Evolutionary conservation across 768 basidiomycete species (phyloP), one percentile per base, ranked within the genome.

Genomic region (Leccinellum luteum): DNA sequence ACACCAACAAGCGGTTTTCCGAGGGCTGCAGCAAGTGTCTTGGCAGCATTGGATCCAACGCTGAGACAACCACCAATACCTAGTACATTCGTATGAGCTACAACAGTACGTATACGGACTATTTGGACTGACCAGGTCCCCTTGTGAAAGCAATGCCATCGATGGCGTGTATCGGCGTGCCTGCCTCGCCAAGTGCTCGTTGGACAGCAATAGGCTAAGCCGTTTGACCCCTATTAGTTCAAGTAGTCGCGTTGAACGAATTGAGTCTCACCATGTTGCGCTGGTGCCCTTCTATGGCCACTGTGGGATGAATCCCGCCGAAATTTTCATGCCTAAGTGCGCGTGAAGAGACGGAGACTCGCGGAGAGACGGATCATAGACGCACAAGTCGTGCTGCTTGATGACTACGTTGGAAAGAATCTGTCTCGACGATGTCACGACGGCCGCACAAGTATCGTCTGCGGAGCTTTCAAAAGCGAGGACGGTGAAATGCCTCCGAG

Each of bases 121-220:
- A 19, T 31, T 35, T 50, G 14, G 14, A 59, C 76, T 48, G 56
- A 85, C 88, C 90, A 58, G 92, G 91, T 14, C 93, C 96, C 63
- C 92, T 80, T 2, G 95, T 98, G 66, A 90, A 96, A 1, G 94
- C 95, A 43, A 97, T 81, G 3, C 91, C 95, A 61, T 96, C 87
- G 9, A 98, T 76, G 47, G 92, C 84, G 2, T 71, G 71, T 49
- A 86, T 74, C 2, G 74, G 69, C 32, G 94, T 57, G 1, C 77
- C 71, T 0, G 94, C 89, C 38, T 92, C 84, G 3, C 68, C 55
- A 25, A 98, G 77, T 1, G 93, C 92, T 55, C 75, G 76, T 31
- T 71, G 72, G 41, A 96, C 85, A 4, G 89, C 93, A 25, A 75
- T 66, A 15, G 94, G 95, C 93, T 94, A 64, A 13, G 45, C 27